phyloP scores from a whole-genome alignment of 176 grass and related monocot species.

The Alloteropsis semialata region DNA sequence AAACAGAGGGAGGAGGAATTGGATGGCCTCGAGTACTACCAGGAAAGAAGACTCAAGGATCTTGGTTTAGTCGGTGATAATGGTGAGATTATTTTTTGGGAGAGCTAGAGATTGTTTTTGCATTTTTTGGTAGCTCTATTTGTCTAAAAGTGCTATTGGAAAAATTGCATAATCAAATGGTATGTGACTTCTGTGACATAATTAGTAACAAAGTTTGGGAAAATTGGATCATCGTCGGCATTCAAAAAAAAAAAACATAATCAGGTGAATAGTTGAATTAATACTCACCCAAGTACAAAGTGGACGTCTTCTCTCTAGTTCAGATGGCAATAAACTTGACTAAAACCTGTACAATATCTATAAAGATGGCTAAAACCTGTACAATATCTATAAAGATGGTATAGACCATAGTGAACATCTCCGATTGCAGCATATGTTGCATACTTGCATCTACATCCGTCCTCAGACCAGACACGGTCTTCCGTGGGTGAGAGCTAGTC shows the following conservation, averaged over 20 bases:
- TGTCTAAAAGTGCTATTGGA: not conserved
- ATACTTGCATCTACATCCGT: constrained; percentile 11
- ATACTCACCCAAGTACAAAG: constrained; percentile 8
- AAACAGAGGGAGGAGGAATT: constrained; percentile 71
- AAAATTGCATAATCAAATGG: constrained; percentile 8
- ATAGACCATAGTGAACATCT: constrained; percentile 7
- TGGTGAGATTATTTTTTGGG: constrained; percentile 99
- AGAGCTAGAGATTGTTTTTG: constrained; percentile 46
- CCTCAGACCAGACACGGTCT: not conserved
- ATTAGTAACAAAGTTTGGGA: not conserved
- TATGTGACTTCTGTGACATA: not conserved
- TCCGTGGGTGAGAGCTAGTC: not conserved
- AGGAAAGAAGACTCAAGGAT: constrained; percentile 91
- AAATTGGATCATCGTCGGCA: not conserved
- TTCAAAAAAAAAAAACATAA: constrained; percentile 10
- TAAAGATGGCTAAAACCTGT: constrained; percentile 10
- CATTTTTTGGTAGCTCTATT: constrained; percentile 2
- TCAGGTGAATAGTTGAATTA: constrained; percentile 1
- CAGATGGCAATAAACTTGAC: constrained; percentile 13
- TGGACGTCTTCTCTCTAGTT: not conserved
- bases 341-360: constrained; percentile 18
- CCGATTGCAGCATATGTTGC: not conserved
- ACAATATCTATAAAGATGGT: constrained; percentile 20
- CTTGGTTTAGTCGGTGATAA: constrained; percentile 80
- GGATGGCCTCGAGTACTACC: constrained; percentile 92